Evolutionary conservation across 2,329 filamentous ascomycete species (phyloP).

Genomic region (Byssoonygena ceratinophila): DNA sequence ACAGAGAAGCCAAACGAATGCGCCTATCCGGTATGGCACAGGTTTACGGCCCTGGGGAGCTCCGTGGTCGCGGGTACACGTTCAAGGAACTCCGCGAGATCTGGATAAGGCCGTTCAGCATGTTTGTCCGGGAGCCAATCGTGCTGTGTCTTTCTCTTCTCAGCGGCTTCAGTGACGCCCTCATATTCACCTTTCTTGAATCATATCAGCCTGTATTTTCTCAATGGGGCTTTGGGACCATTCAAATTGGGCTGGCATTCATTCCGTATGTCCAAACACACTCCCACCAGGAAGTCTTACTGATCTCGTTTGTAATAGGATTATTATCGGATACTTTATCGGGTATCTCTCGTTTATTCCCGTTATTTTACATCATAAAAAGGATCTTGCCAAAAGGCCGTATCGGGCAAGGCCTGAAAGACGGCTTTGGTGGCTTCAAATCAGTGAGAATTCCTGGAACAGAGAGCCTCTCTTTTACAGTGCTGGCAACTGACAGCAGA

Average conservation of each 20-base stretch:
- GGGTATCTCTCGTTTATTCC: slow-evolving; percentile 48
- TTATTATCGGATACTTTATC: slow-evolving; percentile 48
- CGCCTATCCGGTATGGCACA: slow-evolving; percentile 47
- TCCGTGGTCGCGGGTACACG: slow-evolving; percentile 48
- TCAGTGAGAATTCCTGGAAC: slow-evolving; percentile 25
- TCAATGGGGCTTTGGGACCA: slow-evolving; percentile 48
- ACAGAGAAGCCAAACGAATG: slow-evolving; percentile 47
- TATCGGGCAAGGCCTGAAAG: slow-evolving; percentile 49
- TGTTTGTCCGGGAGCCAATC: slow-evolving; percentile 56
- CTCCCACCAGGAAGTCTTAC: not conserved
- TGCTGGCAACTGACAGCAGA: not conserved
- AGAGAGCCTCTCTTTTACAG: not conserved
- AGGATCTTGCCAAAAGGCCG: slow-evolving; percentile 29
- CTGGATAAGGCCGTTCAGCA: slow-evolving; percentile 52
- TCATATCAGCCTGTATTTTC: slow-evolving; percentile 50
- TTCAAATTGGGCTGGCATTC: slow-evolving; percentile 43
- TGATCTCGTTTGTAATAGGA: slow-evolving; percentile 17
- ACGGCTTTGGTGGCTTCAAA: slow-evolving; percentile 50
- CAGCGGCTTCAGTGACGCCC: slow-evolving; percentile 53
- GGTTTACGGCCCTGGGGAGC: slow-evolving; percentile 62
- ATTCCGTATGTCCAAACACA: slow-evolving; percentile 35
- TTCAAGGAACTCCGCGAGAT: slow-evolving; percentile 46
- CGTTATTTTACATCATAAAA: slow-evolving; percentile 39
- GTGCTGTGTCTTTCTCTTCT: slow-evolving; percentile 51
- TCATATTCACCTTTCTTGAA: slow-evolving; percentile 58